Conservation (phyloP, 371 early-diverging fungal genomes). For the Rhizopus stolonifer region DNA sequence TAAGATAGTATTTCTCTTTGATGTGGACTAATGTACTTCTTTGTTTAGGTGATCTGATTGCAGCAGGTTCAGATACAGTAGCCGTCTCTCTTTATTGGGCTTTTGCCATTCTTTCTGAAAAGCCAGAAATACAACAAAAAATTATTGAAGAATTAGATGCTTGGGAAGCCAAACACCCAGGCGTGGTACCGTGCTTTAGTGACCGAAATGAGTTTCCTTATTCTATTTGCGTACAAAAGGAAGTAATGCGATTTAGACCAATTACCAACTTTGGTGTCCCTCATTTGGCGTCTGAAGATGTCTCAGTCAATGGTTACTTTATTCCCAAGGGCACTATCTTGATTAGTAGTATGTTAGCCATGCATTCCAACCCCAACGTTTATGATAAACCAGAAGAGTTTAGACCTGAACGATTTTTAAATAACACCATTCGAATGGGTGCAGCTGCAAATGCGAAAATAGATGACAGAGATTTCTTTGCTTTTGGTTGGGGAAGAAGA, state of each 20-base stretch:
- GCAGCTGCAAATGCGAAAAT: conserved; percentile 14
- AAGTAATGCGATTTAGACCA: conserved; percentile 15
- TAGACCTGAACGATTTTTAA: conserved; percentile 20
- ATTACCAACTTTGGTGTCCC: conserved; percentile 11
- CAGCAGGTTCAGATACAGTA: conserved; percentile 17
- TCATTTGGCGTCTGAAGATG: conserved; percentile 8
- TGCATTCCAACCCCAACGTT: conserved; percentile 8
- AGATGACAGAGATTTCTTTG: conserved; percentile 17
- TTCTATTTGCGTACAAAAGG: conserved; percentile 9
- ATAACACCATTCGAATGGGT: conserved; percentile 9
- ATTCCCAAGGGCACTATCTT: conserved; percentile 11
- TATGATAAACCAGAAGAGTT: conserved; percentile 12
- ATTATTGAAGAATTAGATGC: conserved; percentile 13
- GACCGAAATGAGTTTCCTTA: too few relatives aligned
- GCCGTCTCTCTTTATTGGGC: conserved; percentile 14
- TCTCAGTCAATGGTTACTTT: conserved; percentile 14
- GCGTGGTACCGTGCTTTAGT: too few relatives aligned
- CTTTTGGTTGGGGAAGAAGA: conserved; percentile 29
- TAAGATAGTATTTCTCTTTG: conserved; percentile 8
- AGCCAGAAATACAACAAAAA: conserved; percentile 13
- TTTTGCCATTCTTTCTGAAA: conserved; percentile 12
- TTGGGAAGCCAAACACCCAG: conserved; percentile 9
- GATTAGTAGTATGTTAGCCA: conserved; percentile 13
- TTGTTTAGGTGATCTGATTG: conserved; percentile 16
- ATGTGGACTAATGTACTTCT: too few relatives aligned